Evolutionary conservation across 2,329 filamentous ascomycete species (phyloP), one percentile per base, ranked within the genome.

Genomic region (Arthrobotrys musiformis): DNA sequence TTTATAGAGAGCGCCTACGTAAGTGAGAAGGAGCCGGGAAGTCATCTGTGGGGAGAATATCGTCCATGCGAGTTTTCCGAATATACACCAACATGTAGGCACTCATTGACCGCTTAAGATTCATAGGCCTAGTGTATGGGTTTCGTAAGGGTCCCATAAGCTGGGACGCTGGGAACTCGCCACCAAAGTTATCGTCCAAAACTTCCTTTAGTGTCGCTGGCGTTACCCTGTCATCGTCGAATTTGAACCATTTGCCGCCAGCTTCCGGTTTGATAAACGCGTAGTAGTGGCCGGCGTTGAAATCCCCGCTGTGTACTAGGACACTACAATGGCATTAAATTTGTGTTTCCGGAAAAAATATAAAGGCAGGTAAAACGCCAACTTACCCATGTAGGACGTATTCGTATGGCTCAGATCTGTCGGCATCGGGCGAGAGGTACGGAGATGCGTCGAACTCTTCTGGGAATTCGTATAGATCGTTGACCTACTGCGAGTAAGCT

Each of bases 21-120:
- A 98, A 89, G 85, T 97, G 94, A 63, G 86, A 83, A 1, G 95
- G 96, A 15, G 93, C 67, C 4, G 67, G 40, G 22, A 42, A 78
- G 33, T 78, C 92, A 81, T 97, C 91, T 1, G 91, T 88, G 79
- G 91, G 89, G 64, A 99, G 87, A 56, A 98, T 90, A 79, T 92
- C 88, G 81, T 97, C 92, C n/a, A 97, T 84, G 70, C 91, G 89
- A 62, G 91, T 92, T 83, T 97, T 92, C 52, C 95, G 91, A 79
- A 99, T 93, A 82, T 99, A 99, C 1, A 99, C 96, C 86, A 99
- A 85, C 95, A 99, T 99, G 86, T 99, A 99, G 4, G 95, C 96
- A 83, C 94, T 99, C 87, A 90, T 91, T 1, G 89, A 90, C 54
- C 89, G 86, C 81, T 91, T 91, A 2, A 88, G 87, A 1, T 89